Conservation (phyloP, 2,329 filamentous ascomycete genomes). For the Cryphonectria carpinicola region DNA sequence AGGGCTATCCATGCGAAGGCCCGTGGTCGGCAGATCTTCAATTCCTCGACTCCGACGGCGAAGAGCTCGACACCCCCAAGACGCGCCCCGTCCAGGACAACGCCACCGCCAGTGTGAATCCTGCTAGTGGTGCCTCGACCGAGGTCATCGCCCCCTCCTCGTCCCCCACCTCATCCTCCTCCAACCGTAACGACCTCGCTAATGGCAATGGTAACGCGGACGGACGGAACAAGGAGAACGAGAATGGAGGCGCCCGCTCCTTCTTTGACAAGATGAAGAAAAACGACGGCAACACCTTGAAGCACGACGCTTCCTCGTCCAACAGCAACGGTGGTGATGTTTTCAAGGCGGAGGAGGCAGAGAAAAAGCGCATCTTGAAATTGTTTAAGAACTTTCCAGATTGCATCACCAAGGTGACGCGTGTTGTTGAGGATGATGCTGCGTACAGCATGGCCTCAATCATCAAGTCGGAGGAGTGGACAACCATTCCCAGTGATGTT, state of each 20-base stretch:
- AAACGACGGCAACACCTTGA: background rate
- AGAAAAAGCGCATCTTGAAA: background rate
- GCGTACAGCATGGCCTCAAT: constrained; percentile 12
- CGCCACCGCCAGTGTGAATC: too few species aligned
- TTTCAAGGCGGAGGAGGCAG: background rate
- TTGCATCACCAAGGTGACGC: constrained; percentile 13
- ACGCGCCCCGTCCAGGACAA: background rate
- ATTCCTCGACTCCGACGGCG: background rate
- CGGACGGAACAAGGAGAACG: background rate
- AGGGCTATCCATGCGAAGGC: background rate
- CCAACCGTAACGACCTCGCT: too few species aligned
- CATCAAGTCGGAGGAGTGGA: constrained; percentile 9
- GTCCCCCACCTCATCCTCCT: background rate
- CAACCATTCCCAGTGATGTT: background rate
- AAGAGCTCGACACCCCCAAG: background rate
- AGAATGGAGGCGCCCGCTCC: background rate
- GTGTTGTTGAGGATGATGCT: background rate
- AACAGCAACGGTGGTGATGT: background rate
- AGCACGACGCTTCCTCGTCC: background rate
- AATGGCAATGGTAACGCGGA: background rate
- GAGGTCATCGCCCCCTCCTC: background rate
- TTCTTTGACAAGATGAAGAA: background rate
- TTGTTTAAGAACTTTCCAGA: constrained; percentile 22
- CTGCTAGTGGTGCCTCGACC: background rate
- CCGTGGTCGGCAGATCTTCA: background rate